Conservation (phyloP, 768 basidiomycete genomes). For the Lanmaoa rubissima region DNA sequence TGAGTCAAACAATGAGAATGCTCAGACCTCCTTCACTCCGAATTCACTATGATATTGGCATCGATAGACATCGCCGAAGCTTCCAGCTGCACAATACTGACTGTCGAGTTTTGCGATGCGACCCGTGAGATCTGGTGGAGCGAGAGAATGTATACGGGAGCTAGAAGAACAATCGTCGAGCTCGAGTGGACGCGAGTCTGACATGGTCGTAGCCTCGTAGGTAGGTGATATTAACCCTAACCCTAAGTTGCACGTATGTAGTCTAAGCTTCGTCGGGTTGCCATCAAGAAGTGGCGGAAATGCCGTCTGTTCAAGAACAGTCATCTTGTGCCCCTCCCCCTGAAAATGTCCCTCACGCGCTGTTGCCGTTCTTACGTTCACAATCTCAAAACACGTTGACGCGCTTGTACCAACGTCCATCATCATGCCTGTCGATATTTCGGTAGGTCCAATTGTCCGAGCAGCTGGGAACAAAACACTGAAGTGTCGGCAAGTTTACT, state of each 20-base stretch:
- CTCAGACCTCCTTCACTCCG: not conserved
- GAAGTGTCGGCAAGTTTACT: slow-evolving; percentile 53
- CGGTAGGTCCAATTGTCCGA: slow-evolving; percentile 46
- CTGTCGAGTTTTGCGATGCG: not conserved
- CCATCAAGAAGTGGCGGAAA: not conserved
- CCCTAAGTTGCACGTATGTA: slow-evolving; percentile 1
- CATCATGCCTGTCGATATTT: slow-evolving; percentile 88
- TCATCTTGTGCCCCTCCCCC: slow-evolving; percentile 9
- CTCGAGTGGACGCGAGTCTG: not conserved
- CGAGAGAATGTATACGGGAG: not conserved
- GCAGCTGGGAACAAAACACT: not conserved
- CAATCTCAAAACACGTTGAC: slow-evolving; percentile 77
- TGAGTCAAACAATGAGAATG: not conserved
- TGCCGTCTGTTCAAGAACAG: slow-evolving; percentile 25
- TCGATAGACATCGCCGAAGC: slow-evolving; percentile 6
- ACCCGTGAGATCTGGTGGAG: slow-evolving; percentile 6
- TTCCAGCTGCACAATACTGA: slow-evolving; percentile 6
- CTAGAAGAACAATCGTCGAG: not conserved
- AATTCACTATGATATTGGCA: not conserved
- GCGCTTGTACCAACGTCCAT: slow-evolving; percentile 80
- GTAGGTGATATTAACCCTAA: slow-evolving; percentile 8
- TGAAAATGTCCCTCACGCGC: slow-evolving; percentile 50
- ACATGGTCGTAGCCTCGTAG: not conserved
- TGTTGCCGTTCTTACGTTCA: slow-evolving; percentile 76
- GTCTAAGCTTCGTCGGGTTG: too few species aligned